Conservation (phyloP, 1,284 basidiomycete species). For the Cryptococcus maquisensis region DNA sequence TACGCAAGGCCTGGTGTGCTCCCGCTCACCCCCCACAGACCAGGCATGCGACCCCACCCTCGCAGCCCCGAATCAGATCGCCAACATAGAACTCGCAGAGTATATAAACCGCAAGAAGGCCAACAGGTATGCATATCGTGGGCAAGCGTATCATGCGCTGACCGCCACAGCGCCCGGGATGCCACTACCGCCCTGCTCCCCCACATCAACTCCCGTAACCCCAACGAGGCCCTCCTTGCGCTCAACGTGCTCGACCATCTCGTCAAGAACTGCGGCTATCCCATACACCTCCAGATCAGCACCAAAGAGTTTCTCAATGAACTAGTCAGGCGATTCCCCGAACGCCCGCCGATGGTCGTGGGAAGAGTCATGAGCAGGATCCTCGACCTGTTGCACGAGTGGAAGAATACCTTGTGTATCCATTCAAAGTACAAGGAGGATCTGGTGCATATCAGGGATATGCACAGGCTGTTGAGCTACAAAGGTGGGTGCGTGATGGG, state of each 20-base stretch:
- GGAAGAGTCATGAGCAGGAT: slow-evolving; percentile 92
- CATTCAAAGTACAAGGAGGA: slow-evolving; percentile 94
- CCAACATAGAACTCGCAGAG: slow-evolving; percentile 90
- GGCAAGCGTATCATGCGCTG: not conserved
- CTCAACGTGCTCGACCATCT: slow-evolving; percentile 79
- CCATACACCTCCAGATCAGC: slow-evolving; percentile 94
- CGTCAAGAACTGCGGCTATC: slow-evolving; percentile 84
- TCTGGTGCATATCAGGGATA: slow-evolving; percentile 93
- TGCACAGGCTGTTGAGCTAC: slow-evolving; percentile 91
- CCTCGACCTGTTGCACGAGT: slow-evolving; percentile 80
- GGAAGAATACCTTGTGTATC: slow-evolving; percentile 91
- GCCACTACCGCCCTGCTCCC: slow-evolving; percentile 53
- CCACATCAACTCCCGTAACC: slow-evolving; percentile 46
- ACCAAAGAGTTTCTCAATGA: slow-evolving; percentile 99
- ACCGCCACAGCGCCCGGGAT: slow-evolving; percentile 30
- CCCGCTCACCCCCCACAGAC: slow-evolving; percentile 39
- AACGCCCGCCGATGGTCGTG: slow-evolving; percentile 91
- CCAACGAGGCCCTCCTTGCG: slow-evolving; percentile 39
- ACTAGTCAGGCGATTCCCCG: slow-evolving; percentile 94
- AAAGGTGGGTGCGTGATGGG: slow-evolving; percentile 60
- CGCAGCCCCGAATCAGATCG: slow-evolving; percentile 82
- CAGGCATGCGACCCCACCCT: slow-evolving; percentile 85
- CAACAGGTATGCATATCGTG: slow-evolving; percentile 67
- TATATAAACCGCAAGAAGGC: slow-evolving; percentile 93
- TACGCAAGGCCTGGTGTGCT: not conserved